Conservation (phyloP, 257 asterid genomes). For the Ophiorrhiza pumila region DNA sequence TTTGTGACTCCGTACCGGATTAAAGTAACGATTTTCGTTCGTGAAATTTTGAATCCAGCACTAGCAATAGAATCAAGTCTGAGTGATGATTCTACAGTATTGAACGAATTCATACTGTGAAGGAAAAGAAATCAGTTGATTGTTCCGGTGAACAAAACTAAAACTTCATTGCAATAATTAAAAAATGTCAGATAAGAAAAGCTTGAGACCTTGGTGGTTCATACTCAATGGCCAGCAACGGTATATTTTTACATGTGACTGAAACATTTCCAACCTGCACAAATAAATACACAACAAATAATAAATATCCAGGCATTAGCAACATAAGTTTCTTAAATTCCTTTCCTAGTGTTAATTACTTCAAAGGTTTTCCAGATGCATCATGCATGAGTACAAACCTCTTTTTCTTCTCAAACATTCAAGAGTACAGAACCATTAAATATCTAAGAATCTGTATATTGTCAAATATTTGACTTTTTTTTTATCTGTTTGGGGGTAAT, state of each 20-base stretch:
- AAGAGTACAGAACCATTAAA: not conserved
- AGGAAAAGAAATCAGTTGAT: slow-evolving; percentile 16
- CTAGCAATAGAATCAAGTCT: slow-evolving; percentile 89
- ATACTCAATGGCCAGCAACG: slow-evolving; percentile 88
- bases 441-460: not conserved
- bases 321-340: not conserved
- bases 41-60: slow-evolving; percentile 93
- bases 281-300: slow-evolving; percentile 1
- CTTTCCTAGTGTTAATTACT: not conserved
- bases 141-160: slow-evolving; percentile 12
- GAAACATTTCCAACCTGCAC: slow-evolving; percentile 87
- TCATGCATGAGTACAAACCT: not conserved
- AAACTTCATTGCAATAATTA: not conserved
- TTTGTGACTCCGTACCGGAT: slow-evolving; percentile 45
- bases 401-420: not conserved
- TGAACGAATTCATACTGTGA: slow-evolving; percentile 61
- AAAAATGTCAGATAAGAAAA: slow-evolving; percentile 13
- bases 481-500: too few relatives aligned
- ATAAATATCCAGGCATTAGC: not conserved
- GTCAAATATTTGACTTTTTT: not conserved
- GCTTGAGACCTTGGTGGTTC: slow-evolving; percentile 75
- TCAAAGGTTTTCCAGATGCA: not conserved
- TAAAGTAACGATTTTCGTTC: slow-evolving; percentile 84
- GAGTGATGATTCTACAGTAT: slow-evolving; percentile 78
- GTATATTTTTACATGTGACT: slow-evolving; percentile 76